Evolutionary conservation across 2,329 filamentous ascomycete genomes (phyloP), one percentile per base, ranked within the genome.

Genomic region (Ophiosphaerella herpotricha): DNA sequence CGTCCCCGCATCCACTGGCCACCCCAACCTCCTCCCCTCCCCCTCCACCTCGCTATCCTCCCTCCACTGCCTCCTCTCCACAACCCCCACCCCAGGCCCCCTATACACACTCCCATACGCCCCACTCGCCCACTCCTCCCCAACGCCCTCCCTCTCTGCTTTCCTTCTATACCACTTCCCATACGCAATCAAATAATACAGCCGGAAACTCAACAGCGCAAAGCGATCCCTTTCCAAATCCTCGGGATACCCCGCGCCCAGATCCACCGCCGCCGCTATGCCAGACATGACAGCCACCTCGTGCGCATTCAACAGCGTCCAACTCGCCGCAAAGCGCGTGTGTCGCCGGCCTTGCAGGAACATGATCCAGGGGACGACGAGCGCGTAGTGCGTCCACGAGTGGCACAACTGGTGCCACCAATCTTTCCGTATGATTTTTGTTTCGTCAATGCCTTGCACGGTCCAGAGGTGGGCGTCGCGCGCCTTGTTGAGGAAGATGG

Each of bases 361-460:
- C 85, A 87, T 87, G 80, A 91, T 82, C 55, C 84, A 84, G 0
- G 87, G 87, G 1, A 91, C 85, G 58, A 87, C 85, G 31, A 83
- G 78, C 1, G 82, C 64, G 62, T 86, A 87, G 60, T 87, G 85
- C 31, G 83, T 82, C 79, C 80, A 87, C 3, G 79, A 77, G 60
- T 87, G 83, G 47, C 82, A 83, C 9, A 87, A 77, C 68, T 87
- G 85, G 63, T 87, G 85, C 85, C 85, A 87, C 84, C 84, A 87
- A 54, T 87, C 82, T 54, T 78, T 80, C 40, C 81, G 75, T 43
- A 88, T 86, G 38, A 87, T 79, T 58, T 87, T 86, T 42, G 64
- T 67, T 55, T 81, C 72, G 56, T 84, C 77, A 35, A 87, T 87
- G 50, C 85, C 78, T 50, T 80, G 75, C 24, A 81, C 80, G 1